A percentile compares a stretch with the other conserved stretches of the same genome.
phyloP scores from a whole-genome alignment of 2,329 filamentous ascomycete species.

The Byssochlamys sp. region DNA sequence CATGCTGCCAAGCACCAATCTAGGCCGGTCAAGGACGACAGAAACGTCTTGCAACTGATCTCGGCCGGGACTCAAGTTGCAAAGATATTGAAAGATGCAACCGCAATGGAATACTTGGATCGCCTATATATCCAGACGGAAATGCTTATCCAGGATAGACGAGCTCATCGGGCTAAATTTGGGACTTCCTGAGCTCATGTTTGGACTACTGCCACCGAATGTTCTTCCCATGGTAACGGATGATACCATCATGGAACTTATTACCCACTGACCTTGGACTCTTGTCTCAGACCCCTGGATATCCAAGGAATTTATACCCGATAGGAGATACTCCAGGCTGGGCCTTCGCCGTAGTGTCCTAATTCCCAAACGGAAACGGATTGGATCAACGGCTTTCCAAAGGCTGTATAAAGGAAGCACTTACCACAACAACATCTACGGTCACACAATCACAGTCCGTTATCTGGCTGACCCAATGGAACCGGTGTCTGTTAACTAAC shows the following conservation, averaged over 20 bases:
- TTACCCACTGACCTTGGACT: background rate
- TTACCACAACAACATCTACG: background rate
- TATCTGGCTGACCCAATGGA: background rate
- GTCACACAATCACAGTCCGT: background rate
- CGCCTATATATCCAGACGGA: constrained; percentile 74
- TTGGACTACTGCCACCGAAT: background rate
- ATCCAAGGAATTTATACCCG: background rate
- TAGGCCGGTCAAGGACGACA: constrained; percentile 74
- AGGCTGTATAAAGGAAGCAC: background rate
- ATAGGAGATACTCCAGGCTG: background rate
- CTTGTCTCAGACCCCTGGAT: background rate
- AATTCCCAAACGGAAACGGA: background rate
- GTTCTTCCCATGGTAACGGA: background rate
- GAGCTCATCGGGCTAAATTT: constrained; percentile 29
- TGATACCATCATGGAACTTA: background rate
- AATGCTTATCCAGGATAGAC: constrained; percentile 62
- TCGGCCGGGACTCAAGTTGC: constrained; percentile 79
- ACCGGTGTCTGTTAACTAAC: background rate
- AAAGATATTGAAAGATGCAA: constrained; percentile 74
- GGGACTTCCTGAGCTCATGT: constrained; percentile 3
- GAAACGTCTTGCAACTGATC: constrained; percentile 78
- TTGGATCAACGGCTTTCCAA: background rate
- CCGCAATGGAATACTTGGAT: constrained; percentile 74
- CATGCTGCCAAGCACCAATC: constrained; percentile 77
- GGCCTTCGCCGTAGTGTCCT: background rate